A percentile compares a stretch with the other conserved stretches of the same genome.
These are phyloP conservation scores for Yarrowia yakushimensis DNA, from an alignment of 805 yeast species.

Conservation along the genomic window DNA sequence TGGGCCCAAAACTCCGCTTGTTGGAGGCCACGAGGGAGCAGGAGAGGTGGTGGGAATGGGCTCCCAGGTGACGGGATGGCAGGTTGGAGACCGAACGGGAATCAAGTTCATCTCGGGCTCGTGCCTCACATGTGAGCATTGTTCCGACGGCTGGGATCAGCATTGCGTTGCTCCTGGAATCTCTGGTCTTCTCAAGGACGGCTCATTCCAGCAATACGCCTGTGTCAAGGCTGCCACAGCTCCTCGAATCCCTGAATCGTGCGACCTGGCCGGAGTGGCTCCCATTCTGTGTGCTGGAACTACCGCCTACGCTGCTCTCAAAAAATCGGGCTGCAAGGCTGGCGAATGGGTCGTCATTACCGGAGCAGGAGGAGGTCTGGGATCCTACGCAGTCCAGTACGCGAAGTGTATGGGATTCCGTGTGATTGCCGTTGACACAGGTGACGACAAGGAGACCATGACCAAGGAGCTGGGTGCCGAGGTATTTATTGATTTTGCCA, in stretches of 20 bases:
- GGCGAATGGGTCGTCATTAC: conserved; percentile 75
- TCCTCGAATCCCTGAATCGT: conserved; percentile 68
- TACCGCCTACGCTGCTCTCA: conserved; percentile 85
- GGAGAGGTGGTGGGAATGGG: conserved; percentile 81
- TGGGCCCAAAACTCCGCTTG: conserved; percentile 66
- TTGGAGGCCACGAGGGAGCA: conserved; percentile 90
- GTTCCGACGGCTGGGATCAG: conserved; percentile 63
- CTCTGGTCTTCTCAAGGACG: conserved; percentile 89
- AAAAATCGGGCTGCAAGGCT: conserved; percentile 65
- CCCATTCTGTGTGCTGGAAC: conserved; percentile 90
- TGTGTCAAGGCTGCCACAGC: conserved; percentile 87
- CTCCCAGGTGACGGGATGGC: conserved; percentile 60
- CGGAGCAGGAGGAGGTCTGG: conserved; percentile 81
- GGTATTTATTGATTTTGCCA: conserved; percentile 56
- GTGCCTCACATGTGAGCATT: conserved; percentile 72
- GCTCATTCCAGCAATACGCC: conserved; percentile 87
- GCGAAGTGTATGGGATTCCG: conserved; percentile 75
- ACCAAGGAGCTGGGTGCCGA: conserved; percentile 62
- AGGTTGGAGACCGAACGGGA: conserved; percentile 79
- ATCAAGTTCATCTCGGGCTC: conserved; percentile 80
- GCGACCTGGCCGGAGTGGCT: conserved; percentile 70
- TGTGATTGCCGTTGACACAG: conserved; percentile 69
- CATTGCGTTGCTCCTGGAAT: conserved; percentile 65
- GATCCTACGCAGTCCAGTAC: conserved; percentile 69
- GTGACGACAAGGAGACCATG: conserved; percentile 56